Evolutionary conservation across 306 rosid species (phyloP).

Genomic region (Albizia julibrissin): DNA sequence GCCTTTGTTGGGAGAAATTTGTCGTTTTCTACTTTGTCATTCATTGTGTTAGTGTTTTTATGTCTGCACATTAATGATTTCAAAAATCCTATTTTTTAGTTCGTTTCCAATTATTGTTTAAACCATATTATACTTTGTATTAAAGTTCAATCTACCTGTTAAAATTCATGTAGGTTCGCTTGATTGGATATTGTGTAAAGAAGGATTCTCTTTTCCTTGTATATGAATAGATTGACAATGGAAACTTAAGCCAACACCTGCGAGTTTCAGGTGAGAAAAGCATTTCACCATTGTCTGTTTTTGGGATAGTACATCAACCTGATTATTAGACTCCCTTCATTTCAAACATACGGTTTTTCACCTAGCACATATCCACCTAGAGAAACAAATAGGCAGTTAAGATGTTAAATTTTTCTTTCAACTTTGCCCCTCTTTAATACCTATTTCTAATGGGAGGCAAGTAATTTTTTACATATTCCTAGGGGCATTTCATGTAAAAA

Average conservation of each 20-base stretch:
- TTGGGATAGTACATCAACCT: not conserved
- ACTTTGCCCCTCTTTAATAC: not conserved
- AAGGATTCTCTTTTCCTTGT: constrained; percentile 81
- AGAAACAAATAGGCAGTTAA: not conserved
- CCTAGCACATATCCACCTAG: not conserved
- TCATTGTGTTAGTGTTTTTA: not conserved
- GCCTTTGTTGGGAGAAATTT: constrained; percentile 10
- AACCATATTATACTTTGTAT: not conserved
- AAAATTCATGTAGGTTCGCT: constrained; percentile 68
- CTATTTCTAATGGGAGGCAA: not conserved
- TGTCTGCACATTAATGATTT: not conserved
- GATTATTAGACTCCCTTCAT: not conserved
- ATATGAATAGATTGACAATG: constrained; percentile 9
- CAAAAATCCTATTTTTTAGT: not conserved
- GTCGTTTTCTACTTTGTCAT: not conserved
- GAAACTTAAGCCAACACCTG: constrained; percentile 2
- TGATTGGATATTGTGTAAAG: constrained; percentile 81
- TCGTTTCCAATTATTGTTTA: not conserved
- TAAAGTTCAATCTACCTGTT: not conserved
- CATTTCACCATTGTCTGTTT: not conserved
- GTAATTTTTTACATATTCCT: not conserved
- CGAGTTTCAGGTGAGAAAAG: constrained; percentile 53
- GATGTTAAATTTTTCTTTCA: not conserved
- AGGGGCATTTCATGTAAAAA: not conserved
- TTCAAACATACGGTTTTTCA: not conserved